These are phyloP conservation scores for Cyphellophora attinorum DNA, from an alignment of 2,329 filamentous ascomycete species.

Conservation along the genomic window DNA sequence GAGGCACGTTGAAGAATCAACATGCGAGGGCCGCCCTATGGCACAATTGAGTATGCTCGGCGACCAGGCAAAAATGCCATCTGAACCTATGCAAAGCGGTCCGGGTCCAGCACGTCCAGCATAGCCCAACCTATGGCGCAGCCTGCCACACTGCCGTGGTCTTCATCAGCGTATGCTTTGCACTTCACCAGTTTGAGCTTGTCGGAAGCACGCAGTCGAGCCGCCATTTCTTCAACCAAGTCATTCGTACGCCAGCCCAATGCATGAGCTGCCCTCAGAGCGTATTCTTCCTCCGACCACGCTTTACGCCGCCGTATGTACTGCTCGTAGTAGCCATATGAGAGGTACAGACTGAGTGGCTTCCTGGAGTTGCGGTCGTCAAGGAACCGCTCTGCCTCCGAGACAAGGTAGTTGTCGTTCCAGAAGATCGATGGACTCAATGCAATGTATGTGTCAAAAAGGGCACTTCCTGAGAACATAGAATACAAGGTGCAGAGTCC, in stretches of 20 bases:
- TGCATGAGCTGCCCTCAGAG: slow-evolving; percentile 14
- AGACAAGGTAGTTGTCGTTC: slow-evolving; percentile 33
- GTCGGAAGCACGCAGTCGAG: slow-evolving; percentile 10
- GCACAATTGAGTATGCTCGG: too few relatives aligned
- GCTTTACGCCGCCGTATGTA: slow-evolving; percentile 19
- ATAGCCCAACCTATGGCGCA: slow-evolving; percentile 20
- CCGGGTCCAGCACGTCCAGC: slow-evolving; percentile 1
- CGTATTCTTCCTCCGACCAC: slow-evolving; percentile 24
- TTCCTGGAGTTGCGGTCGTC: slow-evolving; percentile 9
- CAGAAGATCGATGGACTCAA: slow-evolving; percentile 41
- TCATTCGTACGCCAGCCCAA: slow-evolving; percentile 19
- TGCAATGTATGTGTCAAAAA: slow-evolving; percentile 37
- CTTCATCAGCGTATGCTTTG: slow-evolving; percentile 21
- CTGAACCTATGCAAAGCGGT: slow-evolving; percentile 3
- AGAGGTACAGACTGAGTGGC: slow-evolving; percentile 21
- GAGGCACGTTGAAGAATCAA: too few relatives aligned
- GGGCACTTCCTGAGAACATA: slow-evolving; percentile 29
- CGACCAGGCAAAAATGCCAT: too few relatives aligned
- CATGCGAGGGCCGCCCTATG: too few relatives aligned
- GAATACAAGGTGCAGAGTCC: slow-evolving; percentile 39
- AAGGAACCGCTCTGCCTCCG: slow-evolving; percentile 22
- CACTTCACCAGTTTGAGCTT: slow-evolving; percentile 11
- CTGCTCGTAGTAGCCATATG: slow-evolving; percentile 27
- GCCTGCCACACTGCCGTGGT: slow-evolving; percentile 24
- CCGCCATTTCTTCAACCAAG: slow-evolving; percentile 19